These are phyloP conservation scores for Cytospora schulzeri DNA, from an alignment of 2,329 filamentous ascomycete genomes.

Conservation along the genomic window DNA sequence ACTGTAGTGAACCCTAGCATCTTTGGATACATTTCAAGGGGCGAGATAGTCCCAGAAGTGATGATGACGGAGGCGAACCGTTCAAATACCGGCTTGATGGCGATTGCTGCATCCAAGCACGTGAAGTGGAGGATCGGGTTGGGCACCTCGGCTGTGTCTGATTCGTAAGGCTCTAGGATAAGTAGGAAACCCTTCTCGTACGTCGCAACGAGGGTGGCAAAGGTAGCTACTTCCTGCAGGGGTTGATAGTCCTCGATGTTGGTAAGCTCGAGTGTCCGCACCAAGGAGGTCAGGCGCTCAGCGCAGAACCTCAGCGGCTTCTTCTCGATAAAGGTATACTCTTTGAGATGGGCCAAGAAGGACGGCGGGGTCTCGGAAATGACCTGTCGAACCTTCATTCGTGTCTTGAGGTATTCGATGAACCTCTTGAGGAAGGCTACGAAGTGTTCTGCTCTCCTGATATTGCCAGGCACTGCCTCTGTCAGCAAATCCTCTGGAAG, in stretches of 20 bases:
- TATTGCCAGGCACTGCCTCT: conserved; percentile 95
- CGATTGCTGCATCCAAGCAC: conserved; percentile 94
- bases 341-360: conserved; percentile 88
- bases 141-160: conserved; percentile 89
- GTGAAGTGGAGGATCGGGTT: conserved; percentile 98
- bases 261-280: conserved; percentile 90
- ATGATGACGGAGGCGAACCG: conserved; percentile 98
- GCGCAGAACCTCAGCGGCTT: conserved; percentile 95
- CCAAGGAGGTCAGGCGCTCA: conserved; percentile 89
- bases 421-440: conserved; percentile 93
- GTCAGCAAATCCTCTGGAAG: conserved; percentile 91
- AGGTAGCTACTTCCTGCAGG: conserved; percentile 94
- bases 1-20: conserved; percentile 95
- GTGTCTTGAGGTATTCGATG: conserved; percentile 95
- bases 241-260: conserved; percentile 98
- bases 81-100: conserved; percentile 96
- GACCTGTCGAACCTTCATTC: conserved; percentile 97
- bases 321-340: conserved; percentile 96
- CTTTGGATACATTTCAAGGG: conserved; percentile 97
- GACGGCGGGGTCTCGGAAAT: conserved; percentile 96
- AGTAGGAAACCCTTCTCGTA: conserved; percentile 96
- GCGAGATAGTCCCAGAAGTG: conserved; percentile 95
- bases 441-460: conserved; percentile 93
- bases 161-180: conserved; percentile 96
- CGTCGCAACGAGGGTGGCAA: conserved; percentile 92